Conservation (phyloP, 768 basidiomycete genomes). For the Lactifluus echinatus region DNA sequence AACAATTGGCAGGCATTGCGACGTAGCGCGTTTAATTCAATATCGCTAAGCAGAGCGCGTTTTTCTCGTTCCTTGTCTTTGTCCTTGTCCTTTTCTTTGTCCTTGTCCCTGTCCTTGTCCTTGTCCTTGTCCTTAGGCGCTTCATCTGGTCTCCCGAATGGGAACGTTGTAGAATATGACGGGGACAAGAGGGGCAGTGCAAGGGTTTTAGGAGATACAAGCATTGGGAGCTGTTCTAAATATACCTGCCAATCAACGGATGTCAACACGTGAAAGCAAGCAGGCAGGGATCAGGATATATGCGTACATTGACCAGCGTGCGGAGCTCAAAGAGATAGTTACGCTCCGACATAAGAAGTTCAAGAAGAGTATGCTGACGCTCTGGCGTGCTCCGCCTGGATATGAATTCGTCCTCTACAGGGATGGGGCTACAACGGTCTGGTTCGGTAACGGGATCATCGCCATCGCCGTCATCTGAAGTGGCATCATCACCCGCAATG, state of each 20-base stretch:
- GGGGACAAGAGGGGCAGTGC: constrained; percentile 26
- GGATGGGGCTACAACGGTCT: neutral
- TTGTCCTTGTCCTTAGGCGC: constrained; percentile 4
- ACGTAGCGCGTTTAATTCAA: constrained; percentile 49
- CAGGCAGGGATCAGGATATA: neutral
- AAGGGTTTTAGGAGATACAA: constrained; percentile 24
- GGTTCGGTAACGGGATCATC: constrained; percentile 20
- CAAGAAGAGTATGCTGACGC: constrained; percentile 67
- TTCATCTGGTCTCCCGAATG: constrained; percentile 7
- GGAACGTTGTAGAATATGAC: constrained; percentile 23
- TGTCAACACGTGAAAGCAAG: neutral
- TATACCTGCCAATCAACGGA: constrained; percentile 36
- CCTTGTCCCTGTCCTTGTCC: constrained; percentile 4
- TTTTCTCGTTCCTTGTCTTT: constrained; percentile 27
- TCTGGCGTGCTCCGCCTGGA: constrained; percentile 16
- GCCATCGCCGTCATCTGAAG: constrained; percentile 28
- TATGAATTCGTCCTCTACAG: neutral
- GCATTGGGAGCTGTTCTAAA: constrained; percentile 27
- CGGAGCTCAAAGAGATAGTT: constrained; percentile 75
- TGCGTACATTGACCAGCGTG: constrained; percentile 62
- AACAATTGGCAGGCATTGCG: constrained; percentile 66
- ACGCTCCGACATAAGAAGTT: constrained; percentile 78
- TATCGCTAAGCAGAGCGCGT: constrained; percentile 47
- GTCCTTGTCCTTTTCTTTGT: constrained; percentile 26
- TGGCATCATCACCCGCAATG: constrained; percentile 27